A percentile compares a stretch with the other conserved stretches of the same genome.
phyloP scores from a whole-genome alignment of 176 grass and related monocot genomes.

The Otatea glauca region DNA sequence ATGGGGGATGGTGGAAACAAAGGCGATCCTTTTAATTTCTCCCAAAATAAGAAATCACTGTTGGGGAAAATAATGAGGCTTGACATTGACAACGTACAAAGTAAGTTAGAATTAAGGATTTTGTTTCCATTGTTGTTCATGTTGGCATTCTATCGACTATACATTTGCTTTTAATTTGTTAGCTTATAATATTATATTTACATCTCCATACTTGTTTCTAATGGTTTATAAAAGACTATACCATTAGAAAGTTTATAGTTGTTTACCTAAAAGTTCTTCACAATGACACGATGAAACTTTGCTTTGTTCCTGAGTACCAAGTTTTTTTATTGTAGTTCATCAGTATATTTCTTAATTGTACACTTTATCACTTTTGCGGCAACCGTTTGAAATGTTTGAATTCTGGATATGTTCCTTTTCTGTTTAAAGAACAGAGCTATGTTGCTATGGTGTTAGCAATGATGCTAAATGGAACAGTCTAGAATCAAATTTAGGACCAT shows the following conservation, averaged over 20 bases:
- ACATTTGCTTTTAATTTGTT: not conserved
- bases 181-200: not conserved
- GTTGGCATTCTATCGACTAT: not conserved
- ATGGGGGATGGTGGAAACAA: conserved; percentile 76
- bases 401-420: not conserved
- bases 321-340: not conserved
- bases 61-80: conserved; percentile 82
- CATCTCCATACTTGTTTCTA: not conserved
- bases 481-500: not conserved
- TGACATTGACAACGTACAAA: conserved; percentile 54
- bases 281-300: not conserved
- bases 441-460: not conserved
- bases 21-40: conserved; percentile 75
- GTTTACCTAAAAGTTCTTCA: not conserved
- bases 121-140: not conserved
- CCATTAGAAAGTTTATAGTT: not conserved
- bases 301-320: not conserved
- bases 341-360: not conserved
- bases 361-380: not conserved
- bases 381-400: conserved; percentile 19
- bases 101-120: conserved; percentile 41
- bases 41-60: conserved; percentile 70
- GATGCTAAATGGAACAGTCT: not conserved
- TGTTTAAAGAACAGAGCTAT: not conserved
- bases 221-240: not conserved